Evolutionary conservation across 2,329 filamentous ascomycete genomes (phyloP), one percentile per base, ranked within the genome.

Genomic region (Balansia obtecta): DNA sequence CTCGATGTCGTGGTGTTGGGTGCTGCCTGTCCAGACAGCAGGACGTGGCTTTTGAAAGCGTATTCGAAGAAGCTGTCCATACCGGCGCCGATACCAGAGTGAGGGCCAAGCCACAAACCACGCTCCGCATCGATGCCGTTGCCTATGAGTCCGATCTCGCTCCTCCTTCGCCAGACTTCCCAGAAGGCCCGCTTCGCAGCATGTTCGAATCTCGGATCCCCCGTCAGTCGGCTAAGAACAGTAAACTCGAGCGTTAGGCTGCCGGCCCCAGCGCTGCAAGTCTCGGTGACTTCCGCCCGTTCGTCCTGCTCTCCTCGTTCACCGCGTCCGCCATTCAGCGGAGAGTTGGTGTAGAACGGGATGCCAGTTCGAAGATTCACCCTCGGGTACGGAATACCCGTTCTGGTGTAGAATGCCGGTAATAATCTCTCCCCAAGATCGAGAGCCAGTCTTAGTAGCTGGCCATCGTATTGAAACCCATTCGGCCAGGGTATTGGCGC

Each of bases 31-130:
- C 88, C 87, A 2, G 91, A 95, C 20, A 97, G 79, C 22, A 98
- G 69, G 53, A 98, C 86, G 62, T 95, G 83, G 16, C 89, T 89
- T 68, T 98, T 98, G 60, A 97, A 77, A 3, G 93, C 90, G 67
- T 98, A 98, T 68, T 98, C 93, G 61, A 95, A 97, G 70, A 98
- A 98, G 68, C 90, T 96, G 69, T 98, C 93, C 61, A 95, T 88
- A 39, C 93, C 93, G 8, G 93, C 93, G 46, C 93, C 93, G 58
- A 98, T 95, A 32, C 93, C 91, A n/a, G 91, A 84, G 64, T 88
- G 90, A 2, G 86, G 78, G 9, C 85, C 85, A 34, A 93, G 83
- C 93, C 93, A 98, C 57, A 85, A 76, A 0, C 91, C 93, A 30
- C 82, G 85, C 63, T 97, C 91, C 1, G 89, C 88, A 68, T 95